Conservation (phyloP, 805 yeast genomes). For the Debaryomyces prosopidis region DNA sequence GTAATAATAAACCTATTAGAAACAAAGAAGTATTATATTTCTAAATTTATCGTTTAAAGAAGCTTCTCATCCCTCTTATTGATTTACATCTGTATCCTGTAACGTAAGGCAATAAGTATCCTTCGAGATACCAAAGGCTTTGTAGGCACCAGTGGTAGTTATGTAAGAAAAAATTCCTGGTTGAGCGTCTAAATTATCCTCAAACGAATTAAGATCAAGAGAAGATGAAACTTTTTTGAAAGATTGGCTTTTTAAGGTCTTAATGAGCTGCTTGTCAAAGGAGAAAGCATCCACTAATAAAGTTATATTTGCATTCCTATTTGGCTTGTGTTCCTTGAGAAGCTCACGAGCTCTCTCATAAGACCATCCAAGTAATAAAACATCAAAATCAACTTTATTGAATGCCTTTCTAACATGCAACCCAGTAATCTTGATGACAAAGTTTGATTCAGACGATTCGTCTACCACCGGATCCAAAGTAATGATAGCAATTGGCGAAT, state of each 20-base stretch:
- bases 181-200: neutral
- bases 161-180: constrained; percentile 2
- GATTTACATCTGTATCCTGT: constrained; percentile 16
- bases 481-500: constrained; percentile 68
- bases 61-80: neutral
- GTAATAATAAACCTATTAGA: neutral
- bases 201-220: constrained; percentile 30
- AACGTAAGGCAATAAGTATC: constrained; percentile 29
- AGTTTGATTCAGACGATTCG: constrained; percentile 38
- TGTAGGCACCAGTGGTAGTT: constrained; percentile 8
- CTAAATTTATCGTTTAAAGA: neutral
- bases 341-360: constrained; percentile 46
- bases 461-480: constrained; percentile 45
- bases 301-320: constrained; percentile 31
- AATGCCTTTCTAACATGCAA: constrained; percentile 70
- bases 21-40: neutral
- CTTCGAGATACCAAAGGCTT: constrained; percentile 25
- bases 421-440: constrained; percentile 55
- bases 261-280: constrained; percentile 45
- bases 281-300: constrained; percentile 52
- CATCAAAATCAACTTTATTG: constrained; percentile 59
- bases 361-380: constrained; percentile 65
- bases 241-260: constrained; percentile 39
- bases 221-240: constrained; percentile 38
- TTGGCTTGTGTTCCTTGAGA: constrained; percentile 28